These are phyloP conservation scores for Mycena chlorophos DNA, from an alignment of 768 basidiomycete species.

Conservation along the genomic window DNA sequence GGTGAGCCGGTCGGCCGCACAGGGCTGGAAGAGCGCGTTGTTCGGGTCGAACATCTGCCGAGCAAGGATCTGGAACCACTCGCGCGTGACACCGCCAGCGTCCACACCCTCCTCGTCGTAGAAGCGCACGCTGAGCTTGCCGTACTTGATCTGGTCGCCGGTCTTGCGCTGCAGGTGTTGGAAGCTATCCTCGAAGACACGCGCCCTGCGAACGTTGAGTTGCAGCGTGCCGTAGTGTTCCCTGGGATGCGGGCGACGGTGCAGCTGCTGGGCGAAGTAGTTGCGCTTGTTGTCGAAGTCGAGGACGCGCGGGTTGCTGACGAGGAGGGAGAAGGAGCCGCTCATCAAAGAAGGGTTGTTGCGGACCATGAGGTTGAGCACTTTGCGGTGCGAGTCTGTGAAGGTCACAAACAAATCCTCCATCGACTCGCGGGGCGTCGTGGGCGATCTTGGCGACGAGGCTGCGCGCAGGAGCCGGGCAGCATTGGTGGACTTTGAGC, in stretches of 20 bases:
- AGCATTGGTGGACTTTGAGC: constrained; percentile 54
- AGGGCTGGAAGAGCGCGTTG: constrained; percentile 97
- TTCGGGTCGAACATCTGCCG: constrained; percentile 99
- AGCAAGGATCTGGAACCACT: constrained; percentile 98
- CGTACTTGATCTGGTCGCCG: constrained; percentile 96
- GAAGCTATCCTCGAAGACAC: constrained; percentile 98
- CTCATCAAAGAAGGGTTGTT: constrained; percentile 98
- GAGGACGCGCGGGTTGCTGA: constrained; percentile 93
- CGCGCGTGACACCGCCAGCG: constrained; percentile 95
- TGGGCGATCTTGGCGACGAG: constrained; percentile 67
- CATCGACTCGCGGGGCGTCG: constrained; percentile 73
- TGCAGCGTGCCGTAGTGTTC: constrained; percentile 84
- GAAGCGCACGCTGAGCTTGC: constrained; percentile 95
- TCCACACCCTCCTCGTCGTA: constrained; percentile 98
- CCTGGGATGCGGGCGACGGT: constrained; percentile 74
- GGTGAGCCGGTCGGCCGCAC: constrained; percentile 90
- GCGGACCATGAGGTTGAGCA: constrained; percentile 95
- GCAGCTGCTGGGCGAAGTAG: constrained; percentile 90
- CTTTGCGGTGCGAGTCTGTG: constrained; percentile 89
- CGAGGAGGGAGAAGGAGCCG: constrained; percentile 94
- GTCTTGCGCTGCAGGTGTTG: constrained; percentile 84
- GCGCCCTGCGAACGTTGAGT: constrained; percentile 83
- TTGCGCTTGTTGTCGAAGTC: constrained; percentile 99
- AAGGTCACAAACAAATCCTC: constrained; percentile 91
- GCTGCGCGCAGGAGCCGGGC: constrained; percentile 60